Conservation (phyloP, 306 rosid species). For the Medicago ruthenica region DNA sequence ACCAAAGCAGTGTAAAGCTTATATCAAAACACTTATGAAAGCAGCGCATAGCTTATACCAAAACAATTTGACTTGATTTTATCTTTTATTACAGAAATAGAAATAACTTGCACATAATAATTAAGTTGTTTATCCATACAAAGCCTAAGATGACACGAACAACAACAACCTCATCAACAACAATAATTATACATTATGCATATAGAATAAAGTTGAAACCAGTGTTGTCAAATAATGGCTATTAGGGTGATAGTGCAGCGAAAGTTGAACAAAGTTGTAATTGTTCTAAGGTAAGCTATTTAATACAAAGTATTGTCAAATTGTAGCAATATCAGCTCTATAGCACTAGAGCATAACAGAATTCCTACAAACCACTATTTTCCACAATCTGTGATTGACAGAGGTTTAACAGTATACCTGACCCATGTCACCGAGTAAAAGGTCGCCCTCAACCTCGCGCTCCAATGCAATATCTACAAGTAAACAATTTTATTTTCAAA, state of each 20-base stretch:
- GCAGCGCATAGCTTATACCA: neutral
- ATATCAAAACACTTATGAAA: neutral
- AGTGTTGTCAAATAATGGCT: too few species aligned
- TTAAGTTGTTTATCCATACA: neutral
- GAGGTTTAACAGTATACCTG: slow-evolving; percentile 58
- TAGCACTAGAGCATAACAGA: too few species aligned
- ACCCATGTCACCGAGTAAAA: slow-evolving; percentile 91
- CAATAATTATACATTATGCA: neutral
- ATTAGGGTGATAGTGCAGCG: too few species aligned
- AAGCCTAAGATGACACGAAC: neutral
- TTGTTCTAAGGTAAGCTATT: too few species aligned
- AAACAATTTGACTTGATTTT: neutral
- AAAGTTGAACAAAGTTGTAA: too few species aligned
- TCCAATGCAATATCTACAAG: slow-evolving; percentile 75
- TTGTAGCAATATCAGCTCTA: too few species aligned
- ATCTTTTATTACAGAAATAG: neutral
- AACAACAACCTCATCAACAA: neutral
- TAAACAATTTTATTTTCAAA: neutral
- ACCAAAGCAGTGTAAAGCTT: too few species aligned
- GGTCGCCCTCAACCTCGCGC: slow-evolving; percentile 89
- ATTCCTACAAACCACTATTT: too few species aligned
- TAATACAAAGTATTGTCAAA: too few species aligned
- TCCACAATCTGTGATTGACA: too few species aligned
- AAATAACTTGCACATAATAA: neutral
- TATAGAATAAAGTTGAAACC: neutral